Conservation (phyloP, 257 asterid genomes). For the Przewalskia tangutica region DNA sequence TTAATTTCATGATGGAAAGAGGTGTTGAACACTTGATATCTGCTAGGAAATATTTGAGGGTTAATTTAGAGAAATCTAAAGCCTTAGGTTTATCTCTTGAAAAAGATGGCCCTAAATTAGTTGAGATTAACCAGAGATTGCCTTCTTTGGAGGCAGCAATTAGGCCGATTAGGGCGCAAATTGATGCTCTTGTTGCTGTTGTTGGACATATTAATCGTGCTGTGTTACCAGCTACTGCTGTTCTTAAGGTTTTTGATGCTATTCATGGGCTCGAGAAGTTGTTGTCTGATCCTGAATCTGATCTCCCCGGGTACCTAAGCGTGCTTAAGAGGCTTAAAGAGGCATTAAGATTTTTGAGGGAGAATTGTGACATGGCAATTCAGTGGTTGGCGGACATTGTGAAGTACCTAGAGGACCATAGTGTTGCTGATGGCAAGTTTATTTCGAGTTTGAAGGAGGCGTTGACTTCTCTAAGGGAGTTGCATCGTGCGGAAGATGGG, state of each 20-base stretch:
- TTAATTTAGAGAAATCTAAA: conserved; percentile 60
- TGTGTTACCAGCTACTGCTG: conserved; percentile 86
- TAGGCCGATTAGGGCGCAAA: conserved; percentile 61
- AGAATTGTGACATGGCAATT: conserved; percentile 72
- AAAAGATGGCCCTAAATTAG: conserved; percentile 54
- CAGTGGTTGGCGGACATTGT: conserved; percentile 90
- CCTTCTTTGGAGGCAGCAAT: conserved; percentile 64
- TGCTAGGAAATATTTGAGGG: conserved; percentile 55
- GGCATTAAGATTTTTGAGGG: conserved; percentile 65
- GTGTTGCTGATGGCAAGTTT: conserved; percentile 58
- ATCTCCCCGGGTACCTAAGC: conserved; percentile 59
- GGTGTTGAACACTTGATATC: conserved; percentile 46
- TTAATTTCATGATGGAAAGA: conserved; percentile 37
- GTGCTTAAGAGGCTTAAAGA: conserved; percentile 74
- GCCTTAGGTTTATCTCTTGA: conserved; percentile 43
- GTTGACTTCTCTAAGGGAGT: conserved; percentile 32
- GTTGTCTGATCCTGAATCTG: conserved; percentile 56
- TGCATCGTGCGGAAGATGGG: conserved; percentile 53
- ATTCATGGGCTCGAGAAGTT: conserved; percentile 83
- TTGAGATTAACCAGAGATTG: conserved; percentile 56
- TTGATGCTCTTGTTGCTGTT: conserved; percentile 52
- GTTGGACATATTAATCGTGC: conserved; percentile 84
- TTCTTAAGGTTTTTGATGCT: conserved; percentile 91
- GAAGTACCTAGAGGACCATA: conserved; percentile 75
- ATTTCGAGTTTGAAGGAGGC: conserved; percentile 54